These are phyloP conservation scores for Paulownia fortunei DNA, from an alignment of 257 asterid genomes.

Conservation along the genomic window DNA sequence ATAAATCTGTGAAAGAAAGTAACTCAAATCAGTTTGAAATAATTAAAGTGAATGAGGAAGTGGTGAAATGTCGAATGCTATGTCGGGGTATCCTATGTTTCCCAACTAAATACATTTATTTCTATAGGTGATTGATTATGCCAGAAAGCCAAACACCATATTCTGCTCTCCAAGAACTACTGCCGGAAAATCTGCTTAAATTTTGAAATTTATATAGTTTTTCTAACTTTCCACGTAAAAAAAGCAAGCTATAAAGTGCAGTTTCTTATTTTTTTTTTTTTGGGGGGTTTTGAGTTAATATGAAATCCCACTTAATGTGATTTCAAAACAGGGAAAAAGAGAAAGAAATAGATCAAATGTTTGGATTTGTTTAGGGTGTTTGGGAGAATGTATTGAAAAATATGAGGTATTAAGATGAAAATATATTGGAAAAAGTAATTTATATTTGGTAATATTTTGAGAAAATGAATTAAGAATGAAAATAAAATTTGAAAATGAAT, in stretches of 20 bases:
- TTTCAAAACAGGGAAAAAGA: background rate
- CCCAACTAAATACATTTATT: background rate
- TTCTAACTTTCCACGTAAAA: background rate
- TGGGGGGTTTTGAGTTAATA: background rate
- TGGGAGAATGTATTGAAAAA: too few species aligned
- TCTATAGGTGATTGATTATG: too few species aligned
- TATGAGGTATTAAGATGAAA: background rate
- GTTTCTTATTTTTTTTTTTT: too few species aligned
- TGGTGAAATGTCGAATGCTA: background rate
- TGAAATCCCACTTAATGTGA: background rate
- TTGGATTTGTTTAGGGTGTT: too few species aligned
- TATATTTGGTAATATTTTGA: too few species aligned
- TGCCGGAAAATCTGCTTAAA: background rate
- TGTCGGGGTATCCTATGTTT: background rate
- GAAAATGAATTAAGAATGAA: too few species aligned
- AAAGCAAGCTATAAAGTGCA: too few species aligned
- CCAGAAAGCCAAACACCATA: too few species aligned
- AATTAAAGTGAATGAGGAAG: background rate
- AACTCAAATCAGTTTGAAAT: background rate
- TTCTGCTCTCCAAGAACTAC: background rate
- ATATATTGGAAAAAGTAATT: too few species aligned
- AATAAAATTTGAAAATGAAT: too few species aligned
- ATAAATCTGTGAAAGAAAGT: too few species aligned
- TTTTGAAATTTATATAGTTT: background rate
- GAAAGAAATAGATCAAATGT: background rate